Base-by-base conservation (phyloP, 2,329 filamentous ascomycete genomes). In the Eurotiales sp. region DNA sequence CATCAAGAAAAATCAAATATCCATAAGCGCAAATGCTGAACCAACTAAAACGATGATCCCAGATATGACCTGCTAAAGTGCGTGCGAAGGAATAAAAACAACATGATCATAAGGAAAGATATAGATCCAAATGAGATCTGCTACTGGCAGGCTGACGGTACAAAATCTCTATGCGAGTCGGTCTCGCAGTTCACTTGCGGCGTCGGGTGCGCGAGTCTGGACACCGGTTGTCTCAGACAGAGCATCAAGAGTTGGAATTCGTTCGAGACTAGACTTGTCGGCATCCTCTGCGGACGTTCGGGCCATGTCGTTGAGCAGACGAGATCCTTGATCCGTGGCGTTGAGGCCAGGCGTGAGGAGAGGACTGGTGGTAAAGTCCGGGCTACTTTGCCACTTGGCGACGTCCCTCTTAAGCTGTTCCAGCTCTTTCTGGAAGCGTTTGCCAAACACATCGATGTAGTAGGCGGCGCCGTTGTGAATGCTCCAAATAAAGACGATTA, bases 401-500 rank as follows among this genome's bases (percentile, higher is more conserved):
- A 99, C 90, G 64, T 99, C 93, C 50, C 83, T 83, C 71, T 87
- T 91, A 73, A 99, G 81, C 47, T 86, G 81, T 66, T 99, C 91
- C 11, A 99, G 78, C 69, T 99, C 93, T 65, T 92, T 96, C 75
- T 99, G 90, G 77, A 99, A 97, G 2, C 91, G 84, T 62, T 88
- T 95, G 49, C 95, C 93, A 67, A 97, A 99, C 1, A 97, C 89
- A 62, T 99, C 93, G 64, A 99, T 97, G 71, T 99, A 99, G 70
- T 88, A 99, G 0, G 91, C 97, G 15, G 93, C 90, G 27, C 93
- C 93, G 61, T 99, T 99, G 75, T 96, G 95, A 51, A 96, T 87
- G 60, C 89, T 95, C 90, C 91, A 96, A 39, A 83, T 78, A 64
- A 99, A 97, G n/a, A 99, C 84, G 2, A 82, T 73, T 50, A 86